phyloP scores from a whole-genome alignment of 148 eudicot species.

The Rhododendron griersonianum region DNA sequence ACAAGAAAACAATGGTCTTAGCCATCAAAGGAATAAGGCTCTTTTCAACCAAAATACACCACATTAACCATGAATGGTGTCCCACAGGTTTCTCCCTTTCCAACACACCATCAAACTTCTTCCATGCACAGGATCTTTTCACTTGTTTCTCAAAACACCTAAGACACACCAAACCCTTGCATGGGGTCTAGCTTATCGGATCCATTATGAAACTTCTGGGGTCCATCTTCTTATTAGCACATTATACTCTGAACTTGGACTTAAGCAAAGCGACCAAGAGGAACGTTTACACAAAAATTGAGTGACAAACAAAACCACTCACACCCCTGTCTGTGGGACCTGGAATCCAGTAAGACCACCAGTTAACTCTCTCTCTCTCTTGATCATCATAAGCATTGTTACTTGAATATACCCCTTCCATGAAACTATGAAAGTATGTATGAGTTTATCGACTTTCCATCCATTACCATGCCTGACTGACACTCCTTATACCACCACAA shows the following conservation, averaged over 20 bases:
- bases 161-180: too few species aligned
- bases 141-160: background rate
- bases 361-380: background rate
- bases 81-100: background rate
- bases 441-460: background rate
- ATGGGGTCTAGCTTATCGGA: too few species aligned
- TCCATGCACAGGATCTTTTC: background rate
- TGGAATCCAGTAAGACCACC: background rate
- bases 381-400: too few species aligned
- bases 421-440: too few species aligned
- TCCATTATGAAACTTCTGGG: too few species aligned
- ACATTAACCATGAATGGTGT: background rate
- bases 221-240: too few species aligned
- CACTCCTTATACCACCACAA: background rate
- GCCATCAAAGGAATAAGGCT: too few species aligned
- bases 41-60: too few species aligned
- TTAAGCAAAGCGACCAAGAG: background rate
- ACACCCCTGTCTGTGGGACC: background rate
- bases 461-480: background rate
- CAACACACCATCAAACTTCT: background rate
- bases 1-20: too few species aligned
- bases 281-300: background rate
- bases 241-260: background rate
- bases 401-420: too few species aligned
- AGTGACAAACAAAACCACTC: background rate